These are phyloP conservation scores for Aspergillus sp. DNA, from an alignment of 2,329 filamentous ascomycete genomes.

Conservation along the genomic window DNA sequence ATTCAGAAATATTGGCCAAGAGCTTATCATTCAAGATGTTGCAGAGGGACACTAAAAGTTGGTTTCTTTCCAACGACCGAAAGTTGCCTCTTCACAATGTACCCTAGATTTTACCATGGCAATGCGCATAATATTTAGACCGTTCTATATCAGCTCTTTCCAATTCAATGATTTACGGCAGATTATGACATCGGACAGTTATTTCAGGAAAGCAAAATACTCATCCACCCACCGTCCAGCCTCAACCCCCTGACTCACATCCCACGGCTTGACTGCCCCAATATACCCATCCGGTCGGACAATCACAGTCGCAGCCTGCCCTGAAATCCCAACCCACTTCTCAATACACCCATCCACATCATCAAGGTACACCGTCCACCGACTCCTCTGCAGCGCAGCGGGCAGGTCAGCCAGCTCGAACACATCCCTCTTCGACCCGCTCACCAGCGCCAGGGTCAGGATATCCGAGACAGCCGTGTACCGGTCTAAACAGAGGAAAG, in stretches of 20 bases:
- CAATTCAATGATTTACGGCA: too few relatives aligned
- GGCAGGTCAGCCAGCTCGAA: conserved; percentile 69
- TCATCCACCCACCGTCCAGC: conserved; percentile 50
- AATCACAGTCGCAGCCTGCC: conserved; percentile 63
- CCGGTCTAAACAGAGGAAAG: conserved; percentile 65
- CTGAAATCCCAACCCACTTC: conserved; percentile 67
- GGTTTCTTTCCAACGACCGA: too few relatives aligned
- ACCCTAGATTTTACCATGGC: too few relatives aligned
- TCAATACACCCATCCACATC: conserved; percentile 62
- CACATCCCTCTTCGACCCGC: conserved; percentile 60
- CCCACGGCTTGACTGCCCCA: conserved; percentile 57
- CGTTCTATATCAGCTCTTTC: too few relatives aligned
- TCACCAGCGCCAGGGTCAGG: conserved; percentile 70
- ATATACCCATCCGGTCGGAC: conserved; percentile 75
- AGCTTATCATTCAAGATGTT: too few relatives aligned
- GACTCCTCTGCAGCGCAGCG: conserved; percentile 59
- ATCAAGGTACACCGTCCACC: conserved; percentile 73
- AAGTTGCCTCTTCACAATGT: too few relatives aligned
- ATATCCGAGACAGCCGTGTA: conserved; percentile 68
- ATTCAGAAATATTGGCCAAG: too few relatives aligned
- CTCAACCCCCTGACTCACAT: conserved; percentile 28
- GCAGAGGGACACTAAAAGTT: too few relatives aligned
- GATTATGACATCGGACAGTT: too few relatives aligned
- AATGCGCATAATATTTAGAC: too few relatives aligned
- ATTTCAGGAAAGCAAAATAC: too few relatives aligned